phyloP scores from a whole-genome alignment of 2,329 filamentous ascomycete species.

The Paecilomyces fulvus region DNA sequence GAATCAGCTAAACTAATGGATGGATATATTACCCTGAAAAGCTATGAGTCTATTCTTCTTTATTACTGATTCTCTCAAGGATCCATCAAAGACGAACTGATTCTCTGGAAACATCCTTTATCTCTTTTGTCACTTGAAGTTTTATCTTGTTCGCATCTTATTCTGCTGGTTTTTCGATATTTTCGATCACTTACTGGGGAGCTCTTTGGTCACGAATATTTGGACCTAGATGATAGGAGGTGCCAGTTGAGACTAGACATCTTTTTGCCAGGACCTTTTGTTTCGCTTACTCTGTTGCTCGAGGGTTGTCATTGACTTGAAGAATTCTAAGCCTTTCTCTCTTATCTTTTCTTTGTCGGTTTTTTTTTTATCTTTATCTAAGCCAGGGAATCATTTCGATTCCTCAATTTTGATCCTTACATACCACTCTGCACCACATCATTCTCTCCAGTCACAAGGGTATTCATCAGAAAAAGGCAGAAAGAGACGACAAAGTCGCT shows the following conservation, averaged over 20 bases:
- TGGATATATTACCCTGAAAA: no score
- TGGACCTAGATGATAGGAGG: background rate
- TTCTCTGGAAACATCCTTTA: background rate
- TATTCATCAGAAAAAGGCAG: background rate
- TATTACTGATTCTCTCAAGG: no score
- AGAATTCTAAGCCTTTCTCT: background rate
- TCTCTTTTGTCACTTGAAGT: background rate
- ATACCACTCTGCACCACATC: background rate
- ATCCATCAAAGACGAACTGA: background rate
- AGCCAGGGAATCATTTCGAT: background rate
- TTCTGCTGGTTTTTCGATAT: background rate
- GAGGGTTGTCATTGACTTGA: background rate
- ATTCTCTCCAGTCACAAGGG: background rate
- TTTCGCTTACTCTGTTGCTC: no score
- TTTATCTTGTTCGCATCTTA: background rate
- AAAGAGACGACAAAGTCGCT: background rate
- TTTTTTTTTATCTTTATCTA: background rate
- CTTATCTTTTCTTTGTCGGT: background rate
- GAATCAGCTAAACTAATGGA: no score
- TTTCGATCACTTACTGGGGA: no score
- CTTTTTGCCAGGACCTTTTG: background rate
- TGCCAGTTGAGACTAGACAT: background rate
- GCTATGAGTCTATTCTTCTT: no score
- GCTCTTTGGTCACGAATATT: background rate
- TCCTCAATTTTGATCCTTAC: background rate